phyloP scores from a whole-genome alignment of 805 yeast species.

The Starmerella apis region DNA sequence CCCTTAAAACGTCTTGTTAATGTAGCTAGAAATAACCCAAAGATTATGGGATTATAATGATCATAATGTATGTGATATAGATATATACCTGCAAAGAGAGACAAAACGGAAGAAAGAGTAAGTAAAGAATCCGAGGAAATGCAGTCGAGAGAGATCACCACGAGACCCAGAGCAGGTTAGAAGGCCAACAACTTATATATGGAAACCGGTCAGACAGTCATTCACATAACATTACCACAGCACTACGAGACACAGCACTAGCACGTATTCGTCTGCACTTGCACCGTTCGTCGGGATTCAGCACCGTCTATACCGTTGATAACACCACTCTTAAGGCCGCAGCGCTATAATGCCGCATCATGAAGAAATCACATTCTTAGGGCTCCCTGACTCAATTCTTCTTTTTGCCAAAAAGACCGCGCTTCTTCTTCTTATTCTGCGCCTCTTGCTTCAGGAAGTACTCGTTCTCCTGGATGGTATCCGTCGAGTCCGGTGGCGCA shows the following conservation, averaged over 20 bases:
- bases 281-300: too few relatives aligned
- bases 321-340: too few relatives aligned
- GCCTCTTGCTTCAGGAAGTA: constrained; percentile 35
- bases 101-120: neutral
- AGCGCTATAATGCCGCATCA: too few relatives aligned
- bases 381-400: constrained; percentile 31
- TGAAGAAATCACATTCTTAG: neutral
- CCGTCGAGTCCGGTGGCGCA: constrained; percentile 33
- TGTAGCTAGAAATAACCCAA: neutral
- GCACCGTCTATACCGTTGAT: too few relatives aligned
- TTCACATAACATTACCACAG: too few relatives aligned
- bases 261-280: too few relatives aligned
- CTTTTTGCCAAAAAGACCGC: constrained; percentile 69
- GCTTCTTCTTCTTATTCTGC: constrained; percentile 58
- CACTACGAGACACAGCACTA: too few relatives aligned
- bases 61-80: neutral
- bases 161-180: too few relatives aligned
- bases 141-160: neutral
- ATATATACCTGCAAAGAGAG: neutral
- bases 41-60: neutral
- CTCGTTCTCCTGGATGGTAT: constrained; percentile 28
- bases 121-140: neutral
- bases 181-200: too few relatives aligned
- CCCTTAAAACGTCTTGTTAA: too few relatives aligned
- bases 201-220: too few relatives aligned